Evolutionary conservation across 352 stramenopile species (phyloP), one percentile per base, ranked within the genome.

Genomic region (Phytophthora litchii): DNA sequence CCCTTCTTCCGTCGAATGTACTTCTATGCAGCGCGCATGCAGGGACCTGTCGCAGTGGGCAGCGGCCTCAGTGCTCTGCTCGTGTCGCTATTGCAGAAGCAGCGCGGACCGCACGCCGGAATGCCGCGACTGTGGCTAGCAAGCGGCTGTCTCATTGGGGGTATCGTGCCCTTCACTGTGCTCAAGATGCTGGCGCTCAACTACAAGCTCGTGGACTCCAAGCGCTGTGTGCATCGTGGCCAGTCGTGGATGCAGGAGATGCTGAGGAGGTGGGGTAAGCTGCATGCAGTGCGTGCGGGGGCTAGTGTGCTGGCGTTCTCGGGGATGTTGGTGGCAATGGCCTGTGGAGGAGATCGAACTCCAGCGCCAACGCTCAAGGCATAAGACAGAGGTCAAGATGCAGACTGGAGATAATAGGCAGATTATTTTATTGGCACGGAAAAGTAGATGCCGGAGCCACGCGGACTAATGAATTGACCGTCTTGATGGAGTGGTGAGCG

Each of bases 1-100:
- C 74, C 81, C 1, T 92, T 89, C 66, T 92, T 92, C 64, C 71
- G 79, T 6, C 75, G 78, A 44, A 90, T 92, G 79, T 90, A 92
- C 69, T 88, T 84, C 48, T 80, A 88, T 58, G 83, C 83, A 0
- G 74, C 80, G 16, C 77, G 79, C 2, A 75, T 91, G 61, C 78
- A 91, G 36, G 83, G 68, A 0, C 80, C 83, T 8, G 48, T 90
- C 56, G 76, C 77, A 11, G 21, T 89, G 20, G 67, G 76, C 21
- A 89, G 79, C 36, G 78, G 81, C 0, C 14, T 83, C 36, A 78
- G 76, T 46, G 72, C 83, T 1, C 25, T 89, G 23, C 54, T 70
- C 0, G 81, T 88, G 27, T 75, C 73, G 8, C 53, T 78, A 10
- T 37, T 86, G 21, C 75, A 89, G 55, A 52, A 54, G 1, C 55